Conservation (phyloP, 805 yeast genomes). For the Yarrowia hollandica region DNA sequence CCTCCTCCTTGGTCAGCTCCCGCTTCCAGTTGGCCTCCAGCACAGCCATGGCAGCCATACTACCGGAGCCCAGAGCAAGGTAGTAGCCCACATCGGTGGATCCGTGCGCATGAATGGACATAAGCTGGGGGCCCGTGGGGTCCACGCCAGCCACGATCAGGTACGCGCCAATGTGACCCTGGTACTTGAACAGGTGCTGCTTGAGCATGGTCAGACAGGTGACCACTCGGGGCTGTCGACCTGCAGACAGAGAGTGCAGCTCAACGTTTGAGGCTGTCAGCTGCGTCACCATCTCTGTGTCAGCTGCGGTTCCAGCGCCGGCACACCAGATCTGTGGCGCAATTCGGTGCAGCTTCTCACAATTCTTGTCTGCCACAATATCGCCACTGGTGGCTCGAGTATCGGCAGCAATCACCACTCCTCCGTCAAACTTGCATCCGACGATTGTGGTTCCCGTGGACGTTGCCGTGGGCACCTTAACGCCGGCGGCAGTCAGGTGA, state of each 20-base stretch:
- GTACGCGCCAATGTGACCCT: slow-evolving; percentile 96
- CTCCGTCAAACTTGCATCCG: slow-evolving; percentile 88
- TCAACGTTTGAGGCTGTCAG: slow-evolving; percentile 88
- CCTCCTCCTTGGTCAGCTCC: slow-evolving; percentile 79
- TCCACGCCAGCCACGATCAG: slow-evolving; percentile 97
- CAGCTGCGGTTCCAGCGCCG: slow-evolving; percentile 99
- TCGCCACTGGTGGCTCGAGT: slow-evolving; percentile 97
- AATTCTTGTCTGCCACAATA: slow-evolving; percentile 96
- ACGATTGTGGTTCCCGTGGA: slow-evolving; percentile 99
- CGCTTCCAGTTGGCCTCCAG: slow-evolving; percentile 84
- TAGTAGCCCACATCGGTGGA: slow-evolving; percentile 95
- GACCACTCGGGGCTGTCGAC: slow-evolving; percentile 88
- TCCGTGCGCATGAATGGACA: slow-evolving; percentile 96
- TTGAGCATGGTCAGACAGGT: slow-evolving; percentile 90
- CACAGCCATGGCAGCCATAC: slow-evolving; percentile 98
- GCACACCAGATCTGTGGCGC: slow-evolving; percentile 98
- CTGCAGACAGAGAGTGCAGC: slow-evolving; percentile 79
- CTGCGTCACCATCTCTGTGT: slow-evolving; percentile 96
- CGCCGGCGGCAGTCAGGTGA: slow-evolving; percentile 68
- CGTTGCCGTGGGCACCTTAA: slow-evolving; percentile 80
- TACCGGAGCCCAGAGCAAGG: slow-evolving; percentile 92
- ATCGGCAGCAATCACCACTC: slow-evolving; percentile 98
- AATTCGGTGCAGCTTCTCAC: slow-evolving; percentile 88
- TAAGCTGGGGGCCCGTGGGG: slow-evolving; percentile 91
- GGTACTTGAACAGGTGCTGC: slow-evolving; percentile 94